Conservation (phyloP, 805 yeast species). For the Pichia rugopelliculosa region DNA sequence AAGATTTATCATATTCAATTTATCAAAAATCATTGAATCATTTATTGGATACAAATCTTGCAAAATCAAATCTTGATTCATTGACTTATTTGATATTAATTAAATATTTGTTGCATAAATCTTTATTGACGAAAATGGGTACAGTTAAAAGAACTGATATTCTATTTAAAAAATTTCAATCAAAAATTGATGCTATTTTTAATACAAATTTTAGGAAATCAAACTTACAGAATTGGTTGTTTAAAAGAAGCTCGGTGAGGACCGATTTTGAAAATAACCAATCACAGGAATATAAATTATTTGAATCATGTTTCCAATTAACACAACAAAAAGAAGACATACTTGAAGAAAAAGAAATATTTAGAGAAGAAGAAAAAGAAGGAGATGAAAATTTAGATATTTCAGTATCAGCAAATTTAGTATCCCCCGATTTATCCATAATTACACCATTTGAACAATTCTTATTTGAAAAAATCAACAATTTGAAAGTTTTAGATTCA, state of each 20-base stretch:
- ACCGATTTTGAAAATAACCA: neutral
- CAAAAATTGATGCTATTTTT: slow-evolving; percentile 4
- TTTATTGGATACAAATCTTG: neutral
- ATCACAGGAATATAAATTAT: neutral
- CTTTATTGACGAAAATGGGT: neutral
- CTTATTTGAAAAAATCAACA: slow-evolving; percentile 2
- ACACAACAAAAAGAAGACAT: neutral
- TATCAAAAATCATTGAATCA: slow-evolving; percentile 1
- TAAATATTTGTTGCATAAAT: slow-evolving; percentile 5
- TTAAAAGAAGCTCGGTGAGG: slow-evolving; percentile 4
- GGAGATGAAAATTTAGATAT: too few species aligned
- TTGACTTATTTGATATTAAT: slow-evolving; percentile 4
- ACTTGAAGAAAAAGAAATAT: neutral
- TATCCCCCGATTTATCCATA: slow-evolving; percentile 8
- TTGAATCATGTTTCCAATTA: neutral
- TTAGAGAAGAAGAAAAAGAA: too few species aligned
- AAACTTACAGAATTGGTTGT: neutral
- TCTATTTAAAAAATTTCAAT: slow-evolving; percentile 9
- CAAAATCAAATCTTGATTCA: neutral
- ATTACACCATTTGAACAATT: slow-evolving; percentile 9
- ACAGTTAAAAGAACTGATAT: slow-evolving; percentile 8
- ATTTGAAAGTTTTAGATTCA: slow-evolving; percentile 2
- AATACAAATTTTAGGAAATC: neutral
- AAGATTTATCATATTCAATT: neutral
- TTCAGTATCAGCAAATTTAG: too few species aligned